Conservation (phyloP, 2,329 filamentous ascomycete species). For the Macroventuria anomochaeta region DNA sequence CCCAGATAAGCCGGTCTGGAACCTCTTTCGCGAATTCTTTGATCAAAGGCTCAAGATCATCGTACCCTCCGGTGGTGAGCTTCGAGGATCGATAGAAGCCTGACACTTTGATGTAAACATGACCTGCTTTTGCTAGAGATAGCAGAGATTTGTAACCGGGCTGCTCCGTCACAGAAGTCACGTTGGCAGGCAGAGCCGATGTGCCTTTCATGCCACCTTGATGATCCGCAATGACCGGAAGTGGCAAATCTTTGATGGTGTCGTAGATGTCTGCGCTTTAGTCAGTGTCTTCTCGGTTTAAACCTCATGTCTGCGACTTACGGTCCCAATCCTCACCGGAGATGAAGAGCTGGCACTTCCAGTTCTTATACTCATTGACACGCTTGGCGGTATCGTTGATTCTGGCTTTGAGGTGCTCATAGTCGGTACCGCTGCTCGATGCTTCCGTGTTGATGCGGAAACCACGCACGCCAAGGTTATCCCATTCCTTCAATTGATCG, state of each 20-base stretch:
- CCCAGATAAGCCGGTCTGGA: slow-evolving; percentile 60
- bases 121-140: slow-evolving; percentile 54
- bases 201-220: slow-evolving; percentile 51
- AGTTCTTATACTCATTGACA: neutral
- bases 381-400: neutral
- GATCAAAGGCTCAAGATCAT: slow-evolving; percentile 51
- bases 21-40: slow-evolving; percentile 55
- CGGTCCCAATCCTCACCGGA: neutral
- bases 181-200: slow-evolving; percentile 44
- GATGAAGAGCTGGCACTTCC: slow-evolving; percentile 9
- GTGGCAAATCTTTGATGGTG: neutral
- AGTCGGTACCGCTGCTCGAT: slow-evolving; percentile 63
- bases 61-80: slow-evolving; percentile 12
- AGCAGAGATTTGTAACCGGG: slow-evolving; percentile 59
- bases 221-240: slow-evolving; percentile 35
- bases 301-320: neutral
- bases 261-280: neutral
- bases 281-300: neutral
- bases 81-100: slow-evolving; percentile 62
- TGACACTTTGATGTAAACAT: slow-evolving; percentile 64
- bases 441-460: slow-evolving; percentile 57
- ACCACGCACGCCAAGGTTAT: slow-evolving; percentile 36
- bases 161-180: slow-evolving; percentile 47
- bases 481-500: slow-evolving; percentile 57
- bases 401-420: slow-evolving; percentile 20